phyloP scores from a whole-genome alignment of 345 rosid genomes.

The Gynandropsis gynandra region DNA sequence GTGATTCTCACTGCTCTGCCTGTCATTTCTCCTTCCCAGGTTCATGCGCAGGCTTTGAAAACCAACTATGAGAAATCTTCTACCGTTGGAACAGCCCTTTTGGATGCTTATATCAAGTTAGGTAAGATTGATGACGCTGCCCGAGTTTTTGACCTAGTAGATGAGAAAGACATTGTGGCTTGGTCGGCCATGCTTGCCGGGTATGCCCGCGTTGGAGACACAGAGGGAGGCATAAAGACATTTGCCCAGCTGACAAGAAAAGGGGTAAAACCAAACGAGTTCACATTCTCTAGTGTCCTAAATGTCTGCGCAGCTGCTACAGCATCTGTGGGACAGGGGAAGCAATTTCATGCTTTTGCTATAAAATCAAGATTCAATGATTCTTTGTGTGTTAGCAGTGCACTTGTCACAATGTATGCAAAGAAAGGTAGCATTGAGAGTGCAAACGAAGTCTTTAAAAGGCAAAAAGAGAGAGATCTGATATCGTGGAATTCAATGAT shows the following conservation, averaged over 20 bases:
- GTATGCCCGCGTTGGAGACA: slow-evolving; percentile 64
- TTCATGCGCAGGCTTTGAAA: slow-evolving; percentile 71
- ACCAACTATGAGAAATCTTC: slow-evolving; percentile 46
- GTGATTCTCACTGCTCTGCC: slow-evolving; percentile 61
- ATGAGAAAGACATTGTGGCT: slow-evolving; percentile 70
- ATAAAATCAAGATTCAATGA: slow-evolving; percentile 49
- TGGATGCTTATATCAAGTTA: slow-evolving; percentile 68
- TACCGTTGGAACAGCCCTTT: slow-evolving; percentile 72
- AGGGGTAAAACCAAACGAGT: slow-evolving; percentile 63
- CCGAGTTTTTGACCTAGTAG: slow-evolving; percentile 43
- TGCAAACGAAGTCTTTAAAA: slow-evolving; percentile 55
- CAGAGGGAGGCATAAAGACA: slow-evolving; percentile 49
- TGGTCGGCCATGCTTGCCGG: slow-evolving; percentile 93
- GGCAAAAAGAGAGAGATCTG: slow-evolving; percentile 66
- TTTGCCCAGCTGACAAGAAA: slow-evolving; percentile 44
- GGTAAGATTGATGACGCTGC: slow-evolving; percentile 53
- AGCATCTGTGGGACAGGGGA: slow-evolving; percentile 68
- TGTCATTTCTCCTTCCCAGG: slow-evolving; percentile 42
- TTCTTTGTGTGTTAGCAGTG: slow-evolving; percentile 67
- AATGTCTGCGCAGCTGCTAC: slow-evolving; percentile 65
- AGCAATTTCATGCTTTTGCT: slow-evolving; percentile 68
- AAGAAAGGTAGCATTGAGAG: slow-evolving; percentile 75
- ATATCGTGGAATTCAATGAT: slow-evolving; percentile 53
- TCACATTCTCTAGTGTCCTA: slow-evolving; percentile 66
- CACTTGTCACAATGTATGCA: slow-evolving; percentile 80